Base-by-base conservation (phyloP, 1,139 yeast genomes). In the Hansenula anomala region DNA sequence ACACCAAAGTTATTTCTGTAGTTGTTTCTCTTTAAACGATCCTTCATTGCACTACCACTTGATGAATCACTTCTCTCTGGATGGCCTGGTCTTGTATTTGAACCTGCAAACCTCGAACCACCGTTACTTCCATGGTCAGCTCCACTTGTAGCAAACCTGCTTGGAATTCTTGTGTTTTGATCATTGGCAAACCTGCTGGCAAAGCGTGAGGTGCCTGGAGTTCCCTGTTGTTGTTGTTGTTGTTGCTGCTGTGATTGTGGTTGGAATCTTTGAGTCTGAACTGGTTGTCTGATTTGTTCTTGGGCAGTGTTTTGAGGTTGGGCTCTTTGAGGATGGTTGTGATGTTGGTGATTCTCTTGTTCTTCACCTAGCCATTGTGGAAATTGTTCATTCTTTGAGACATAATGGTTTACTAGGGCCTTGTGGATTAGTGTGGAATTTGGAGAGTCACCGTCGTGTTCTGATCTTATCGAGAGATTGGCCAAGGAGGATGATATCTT, bases 301-400 rank as follows among this genome's bases (percentile, higher is more conserved):
- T 28, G 32, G 9, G 26, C 10, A 20, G 24, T 13, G 4, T 19
- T 8, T 25, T 33, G 36, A 23, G 22, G 7, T 12, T 16, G 26
- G 16, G 39, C 44, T 23, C 19, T 33, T 7, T 34, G 30, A 20
- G 23, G 9, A n/a, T 37, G 43, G 27, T 36, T 41, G n/a, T 35
- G 40, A 6, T 28, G 41, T 4, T 30, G 37, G 14, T 35, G 36
- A 17, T 30, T 38, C 25, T 59, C 63, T n/a, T n/a, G n/a, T 22
- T 55, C 55, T 26, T 60, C 63, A 8, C 69, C 71, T 16, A 66
- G 47, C 71, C 71, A 66, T 6, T 60, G 62, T 2, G 71, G 71
- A 28, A 56, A 66, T 1, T 64, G 66, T 33, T 58, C 59, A 15
- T 58, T 59, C 30, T 49, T 51, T 22, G 43, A 45, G 26, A 55